phyloP scores from a whole-genome alignment of 306 rosid species.

The Benincasa hispida region DNA sequence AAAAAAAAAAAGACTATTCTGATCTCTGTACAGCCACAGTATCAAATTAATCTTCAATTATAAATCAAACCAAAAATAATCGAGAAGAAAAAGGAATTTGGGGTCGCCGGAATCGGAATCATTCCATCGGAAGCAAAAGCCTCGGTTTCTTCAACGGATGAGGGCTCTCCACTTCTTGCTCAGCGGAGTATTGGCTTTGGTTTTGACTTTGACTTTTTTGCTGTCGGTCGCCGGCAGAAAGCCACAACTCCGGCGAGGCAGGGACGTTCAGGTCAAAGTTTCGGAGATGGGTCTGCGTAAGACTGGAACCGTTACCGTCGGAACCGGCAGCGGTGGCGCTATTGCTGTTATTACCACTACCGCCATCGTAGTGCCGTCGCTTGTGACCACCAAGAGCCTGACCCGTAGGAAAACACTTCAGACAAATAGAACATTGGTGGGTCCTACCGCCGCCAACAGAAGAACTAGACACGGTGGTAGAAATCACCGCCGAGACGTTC shows the following conservation, averaged over 20 bases:
- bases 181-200: background rate
- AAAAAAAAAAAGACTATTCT: background rate
- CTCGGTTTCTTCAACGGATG: constrained; percentile 62
- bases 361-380: constrained; percentile 95
- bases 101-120: background rate
- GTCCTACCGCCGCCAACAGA: background rate
- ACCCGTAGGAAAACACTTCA: constrained; percentile 64
- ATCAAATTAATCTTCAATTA: background rate
- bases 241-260: constrained; percentile 48
- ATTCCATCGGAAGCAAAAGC: background rate
- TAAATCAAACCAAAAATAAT: background rate
- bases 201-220: background rate
- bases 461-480: background rate
- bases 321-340: constrained; percentile 50
- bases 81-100: background rate
- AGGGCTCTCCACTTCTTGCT: constrained; percentile 68
- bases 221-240: constrained; percentile 18
- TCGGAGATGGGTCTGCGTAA: constrained; percentile 12
- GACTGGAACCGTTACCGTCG: constrained; percentile 45
- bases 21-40: background rate
- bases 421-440: constrained; percentile 57
- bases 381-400: constrained; percentile 98
- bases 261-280: constrained; percentile 84
- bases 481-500: background rate
- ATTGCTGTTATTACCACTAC: constrained; percentile 18